phyloP scores from a whole-genome alignment of 2,329 filamentous ascomycete genomes.

The Emmonsia crescens region DNA sequence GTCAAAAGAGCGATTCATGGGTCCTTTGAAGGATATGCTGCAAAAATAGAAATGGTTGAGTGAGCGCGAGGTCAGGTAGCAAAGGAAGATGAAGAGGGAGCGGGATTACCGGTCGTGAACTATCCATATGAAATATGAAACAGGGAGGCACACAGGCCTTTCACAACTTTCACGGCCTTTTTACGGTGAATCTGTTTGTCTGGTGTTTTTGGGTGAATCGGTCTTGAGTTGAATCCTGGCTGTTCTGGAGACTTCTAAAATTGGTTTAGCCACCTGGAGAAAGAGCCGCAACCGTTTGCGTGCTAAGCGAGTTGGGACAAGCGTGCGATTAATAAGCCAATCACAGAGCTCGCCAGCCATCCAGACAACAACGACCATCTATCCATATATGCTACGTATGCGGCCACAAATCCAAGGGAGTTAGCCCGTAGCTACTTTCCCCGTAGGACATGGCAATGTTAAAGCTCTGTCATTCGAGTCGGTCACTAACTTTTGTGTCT shows the following conservation, averaged over 20 bases:
- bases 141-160: not conserved
- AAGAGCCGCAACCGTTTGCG: not conserved
- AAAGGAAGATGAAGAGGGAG: not conserved
- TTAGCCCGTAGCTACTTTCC: not conserved
- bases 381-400: not conserved
- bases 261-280: slow-evolving; percentile 7
- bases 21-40: not conserved
- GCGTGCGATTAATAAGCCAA: not conserved
- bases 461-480: not conserved
- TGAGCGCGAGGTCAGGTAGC: not conserved
- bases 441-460: not conserved
- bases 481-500: not conserved
- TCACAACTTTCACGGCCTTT: not conserved
- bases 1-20: slow-evolving; percentile 24
- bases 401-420: not conserved
- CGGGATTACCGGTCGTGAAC: not conserved
- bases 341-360: not conserved
- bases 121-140: slow-evolving; percentile 1
- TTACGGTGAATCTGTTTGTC: not conserved
- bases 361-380: not conserved
- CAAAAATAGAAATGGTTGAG: not conserved
- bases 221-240: not conserved
- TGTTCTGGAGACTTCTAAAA: not conserved
- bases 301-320: not conserved
- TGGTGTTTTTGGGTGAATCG: not conserved